phyloP scores from a whole-genome alignment of 1,284 basidiomycete species.

The Grifola frondosa region DNA sequence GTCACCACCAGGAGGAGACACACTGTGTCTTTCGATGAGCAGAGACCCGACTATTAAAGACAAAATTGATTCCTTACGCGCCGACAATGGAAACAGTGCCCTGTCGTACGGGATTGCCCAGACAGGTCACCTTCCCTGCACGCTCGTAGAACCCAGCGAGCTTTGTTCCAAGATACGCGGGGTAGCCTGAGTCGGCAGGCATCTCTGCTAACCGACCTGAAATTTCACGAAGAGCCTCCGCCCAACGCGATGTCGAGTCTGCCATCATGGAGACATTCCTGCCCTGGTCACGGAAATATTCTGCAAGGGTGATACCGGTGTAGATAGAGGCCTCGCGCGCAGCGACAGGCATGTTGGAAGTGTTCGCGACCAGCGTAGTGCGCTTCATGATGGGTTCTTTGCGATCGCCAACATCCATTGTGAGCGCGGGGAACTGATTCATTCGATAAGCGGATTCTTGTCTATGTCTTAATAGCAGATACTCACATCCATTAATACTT shows the following conservation, averaged over 20 bases:
- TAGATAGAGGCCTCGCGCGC: conserved; percentile 99
- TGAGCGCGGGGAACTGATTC: conserved; percentile 92
- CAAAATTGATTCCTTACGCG: conserved; percentile 65
- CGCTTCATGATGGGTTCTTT: conserved; percentile 99
- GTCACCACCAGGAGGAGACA: conserved; percentile 98
- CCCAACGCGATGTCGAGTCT: conserved; percentile 99
- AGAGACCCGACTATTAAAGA: not conserved
- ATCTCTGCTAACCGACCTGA: conserved; percentile 99
- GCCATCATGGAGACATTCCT: conserved; percentile 99
- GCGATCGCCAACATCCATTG: conserved; percentile 86
- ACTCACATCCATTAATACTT: conserved; percentile 89
- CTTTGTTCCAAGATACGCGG: conserved; percentile 96
- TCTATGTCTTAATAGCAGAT: not conserved
- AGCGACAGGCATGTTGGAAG: conserved; percentile 99
- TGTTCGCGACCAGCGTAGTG: conserved; percentile 98
- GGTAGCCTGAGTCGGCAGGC: conserved; percentile 99
- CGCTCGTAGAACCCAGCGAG: conserved; percentile 98
- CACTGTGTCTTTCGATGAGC: conserved; percentile 46
- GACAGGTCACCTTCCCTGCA: conserved; percentile 93
- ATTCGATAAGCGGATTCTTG: too few species aligned
- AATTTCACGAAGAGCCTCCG: conserved; percentile 98
- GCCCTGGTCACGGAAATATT: conserved; percentile 99
- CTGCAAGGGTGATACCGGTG: conserved; percentile 98
- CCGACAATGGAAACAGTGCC: conserved; percentile 99
- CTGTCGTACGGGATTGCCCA: conserved; percentile 86